Base-by-base conservation (phyloP, 805 yeast species). In the Candida montana region DNA sequence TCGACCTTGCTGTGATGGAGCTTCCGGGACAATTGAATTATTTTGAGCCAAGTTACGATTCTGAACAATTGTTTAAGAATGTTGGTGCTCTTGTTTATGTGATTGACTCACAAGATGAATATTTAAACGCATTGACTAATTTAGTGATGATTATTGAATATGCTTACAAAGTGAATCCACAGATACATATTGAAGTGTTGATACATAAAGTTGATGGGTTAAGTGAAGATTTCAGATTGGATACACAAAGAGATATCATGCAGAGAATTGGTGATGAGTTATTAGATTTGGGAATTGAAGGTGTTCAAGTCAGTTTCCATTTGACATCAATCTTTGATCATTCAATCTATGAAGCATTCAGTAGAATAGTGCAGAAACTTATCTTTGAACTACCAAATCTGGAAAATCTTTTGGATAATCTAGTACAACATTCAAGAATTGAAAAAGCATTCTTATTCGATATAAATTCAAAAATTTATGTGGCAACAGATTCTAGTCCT, bases 191-290 rank as follows among this genome's bases (percentile, higher is more conserved):
- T 38, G 99, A 93, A 62, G 95, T 91, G 3, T 71, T 93, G 41
- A 89, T 93, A 35, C 99, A 93, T 64, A 93, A 93, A 61, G 91
- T 93, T 40, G 99, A 93, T 58, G 98, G 47, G 7, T 71, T 91
- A 32, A 79, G 88, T 41, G 99, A 93, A 55, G 99, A 93, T 61
- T 93, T 86, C 61, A 73, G 96, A 46, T 72, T 88, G 39, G 99
- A 93, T 60, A 93, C 96, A 10, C 96, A 90, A 59, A 74, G 98
- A 57, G 98, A 93, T 58, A 93, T 93, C 41, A 89, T 88, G 87
- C 96, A 90, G 60, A 71, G 98, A 50, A 88, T 91, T 1, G 95
- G 95, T 10, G 98, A 93, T 62, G 97, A 90, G 58, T 69, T 93
- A 30, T 68, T 84, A 44, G 98, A 90, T 57, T 74, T 84, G 49